These are phyloP conservation scores for Plasmodium vinckei DNA, from an alignment of 169 alveolate species.

Conservation along the genomic window DNA sequence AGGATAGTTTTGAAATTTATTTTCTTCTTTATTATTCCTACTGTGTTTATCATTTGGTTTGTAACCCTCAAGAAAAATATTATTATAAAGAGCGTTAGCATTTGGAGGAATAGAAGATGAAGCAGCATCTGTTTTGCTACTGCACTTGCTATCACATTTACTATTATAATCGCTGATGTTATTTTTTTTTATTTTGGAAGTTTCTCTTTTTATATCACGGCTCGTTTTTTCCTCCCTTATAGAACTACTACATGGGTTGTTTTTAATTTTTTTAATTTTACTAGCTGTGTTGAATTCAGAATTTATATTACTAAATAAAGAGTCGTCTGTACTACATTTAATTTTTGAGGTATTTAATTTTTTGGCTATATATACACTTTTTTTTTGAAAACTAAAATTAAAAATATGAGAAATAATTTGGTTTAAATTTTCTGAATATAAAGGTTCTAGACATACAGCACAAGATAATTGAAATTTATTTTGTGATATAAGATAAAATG, in stretches of 20 bases:
- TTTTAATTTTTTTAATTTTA: too few relatives aligned
- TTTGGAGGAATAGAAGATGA: background rate
- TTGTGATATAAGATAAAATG: constrained; percentile 55
- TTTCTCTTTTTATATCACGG: background rate
- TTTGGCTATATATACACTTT: background rate
- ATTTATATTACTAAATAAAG: too few relatives aligned
- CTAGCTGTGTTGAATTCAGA: too few relatives aligned
- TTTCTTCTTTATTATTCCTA: background rate
- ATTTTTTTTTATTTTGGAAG: background rate
- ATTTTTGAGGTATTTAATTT: too few relatives aligned
- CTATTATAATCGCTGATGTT: too few relatives aligned
- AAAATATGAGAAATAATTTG: constrained; percentile 47
- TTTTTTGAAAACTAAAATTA: constrained; percentile 22
- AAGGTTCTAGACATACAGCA: constrained; percentile 64
- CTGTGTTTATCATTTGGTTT: background rate
- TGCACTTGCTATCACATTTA: too few relatives aligned
- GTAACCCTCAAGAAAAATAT: background rate
- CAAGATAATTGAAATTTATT: constrained; percentile 56
- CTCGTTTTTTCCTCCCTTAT: background rate
- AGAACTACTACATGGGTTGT: too few relatives aligned
- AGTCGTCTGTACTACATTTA: too few relatives aligned
- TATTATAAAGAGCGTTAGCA: background rate
- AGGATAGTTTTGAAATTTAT: background rate
- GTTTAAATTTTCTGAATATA: constrained; percentile 49
- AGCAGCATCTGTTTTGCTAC: too few relatives aligned